These are phyloP conservation scores for Sporormia fimetaria DNA, from an alignment of 495 filamentous ascomycete genomes.

Conservation along the genomic window DNA sequence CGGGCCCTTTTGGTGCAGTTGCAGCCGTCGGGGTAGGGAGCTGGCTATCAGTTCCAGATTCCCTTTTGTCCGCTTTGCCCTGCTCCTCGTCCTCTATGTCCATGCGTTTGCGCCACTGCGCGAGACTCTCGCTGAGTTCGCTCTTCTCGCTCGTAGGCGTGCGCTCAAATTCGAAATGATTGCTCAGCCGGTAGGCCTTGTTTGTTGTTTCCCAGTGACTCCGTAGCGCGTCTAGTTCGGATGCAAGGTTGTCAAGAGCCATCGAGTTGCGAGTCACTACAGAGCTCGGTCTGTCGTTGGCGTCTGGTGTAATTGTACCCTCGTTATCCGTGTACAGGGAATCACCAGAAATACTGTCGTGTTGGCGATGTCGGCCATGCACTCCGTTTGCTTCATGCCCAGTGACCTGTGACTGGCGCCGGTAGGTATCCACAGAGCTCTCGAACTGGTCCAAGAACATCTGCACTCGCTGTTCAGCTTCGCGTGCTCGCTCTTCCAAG, in stretches of 20 bases:
- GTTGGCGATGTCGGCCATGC: slow-evolving; percentile 19
- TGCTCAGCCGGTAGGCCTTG: slow-evolving; percentile 82
- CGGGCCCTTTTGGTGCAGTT: slow-evolving; percentile 2
- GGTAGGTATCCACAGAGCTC: slow-evolving; percentile 85
- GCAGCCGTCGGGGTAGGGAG: not conserved
- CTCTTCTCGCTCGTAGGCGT: slow-evolving; percentile 37
- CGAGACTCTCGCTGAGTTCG: slow-evolving; percentile 24
- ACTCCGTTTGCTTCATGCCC: slow-evolving; percentile 30
- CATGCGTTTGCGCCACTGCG: slow-evolving; percentile 27
- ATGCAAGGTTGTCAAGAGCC: slow-evolving; percentile 82
- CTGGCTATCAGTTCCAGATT: not conserved
- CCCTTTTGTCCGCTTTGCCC: not conserved
- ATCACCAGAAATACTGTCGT: slow-evolving; percentile 26
- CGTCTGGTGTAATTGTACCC: slow-evolving; percentile 15
- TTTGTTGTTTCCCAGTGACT: slow-evolving; percentile 92
- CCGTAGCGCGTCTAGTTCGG: slow-evolving; percentile 78
- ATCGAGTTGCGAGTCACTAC: slow-evolving; percentile 60
- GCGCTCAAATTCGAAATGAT: slow-evolving; percentile 72
- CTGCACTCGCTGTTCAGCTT: slow-evolving; percentile 87
- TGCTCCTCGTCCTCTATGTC: slow-evolving; percentile 24
- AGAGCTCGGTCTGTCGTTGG: slow-evolving; percentile 14
- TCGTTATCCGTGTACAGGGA: slow-evolving; percentile 23
- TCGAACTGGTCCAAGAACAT: slow-evolving; percentile 90
- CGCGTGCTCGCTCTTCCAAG: slow-evolving; percentile 69
- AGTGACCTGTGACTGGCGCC: slow-evolving; percentile 57